phyloP scores from a whole-genome alignment of 2,329 filamentous ascomycete species.

The Atkinsonella hypoxylon region DNA sequence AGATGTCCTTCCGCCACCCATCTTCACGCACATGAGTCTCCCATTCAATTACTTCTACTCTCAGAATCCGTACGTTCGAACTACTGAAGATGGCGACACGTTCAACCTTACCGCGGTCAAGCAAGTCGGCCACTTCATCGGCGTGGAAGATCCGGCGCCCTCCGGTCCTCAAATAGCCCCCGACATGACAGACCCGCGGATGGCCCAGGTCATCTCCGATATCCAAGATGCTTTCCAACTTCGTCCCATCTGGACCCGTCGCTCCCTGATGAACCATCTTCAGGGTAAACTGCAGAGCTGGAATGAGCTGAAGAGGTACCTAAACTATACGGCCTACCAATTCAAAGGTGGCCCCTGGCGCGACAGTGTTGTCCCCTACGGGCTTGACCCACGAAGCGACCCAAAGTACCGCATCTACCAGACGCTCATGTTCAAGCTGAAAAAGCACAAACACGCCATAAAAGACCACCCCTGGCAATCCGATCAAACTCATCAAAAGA shows the following conservation, averaged over 20 bases:
- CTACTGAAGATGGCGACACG: slow-evolving; percentile 43
- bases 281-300: slow-evolving; percentile 36
- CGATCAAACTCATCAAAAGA: slow-evolving; percentile 22
- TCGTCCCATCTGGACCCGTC: slow-evolving; percentile 77
- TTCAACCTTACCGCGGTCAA: slow-evolving; percentile 50
- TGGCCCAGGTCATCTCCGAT: slow-evolving; percentile 51
- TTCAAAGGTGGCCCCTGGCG: slow-evolving; percentile 89
- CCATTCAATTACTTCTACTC: slow-evolving; percentile 74
- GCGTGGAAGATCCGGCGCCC: slow-evolving; percentile 49
- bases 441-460: slow-evolving; percentile 35
- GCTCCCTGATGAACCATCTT: slow-evolving; percentile 67
- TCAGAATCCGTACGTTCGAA: slow-evolving; percentile 68
- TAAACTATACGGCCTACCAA: slow-evolving; percentile 80
- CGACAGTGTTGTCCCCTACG: slow-evolving; percentile 75
- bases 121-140: slow-evolving; percentile 45
- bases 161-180: slow-evolving; percentile 49
- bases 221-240: slow-evolving; percentile 55
- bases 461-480: slow-evolving; percentile 38
- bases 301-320: slow-evolving; percentile 56
- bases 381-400: slow-evolving; percentile 71
- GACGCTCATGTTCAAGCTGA: slow-evolving; percentile 74
- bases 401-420: slow-evolving; percentile 74
- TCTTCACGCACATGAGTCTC: slow-evolving; percentile 61
- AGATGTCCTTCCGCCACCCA: slow-evolving; percentile 68
- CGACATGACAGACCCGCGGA: slow-evolving; percentile 44